Percentiles rank a stretch among this genome's conserved stretches.
phyloP scores from a whole-genome alignment of 139 green algal genomes.

The Klebsormidium nitens region DNA sequence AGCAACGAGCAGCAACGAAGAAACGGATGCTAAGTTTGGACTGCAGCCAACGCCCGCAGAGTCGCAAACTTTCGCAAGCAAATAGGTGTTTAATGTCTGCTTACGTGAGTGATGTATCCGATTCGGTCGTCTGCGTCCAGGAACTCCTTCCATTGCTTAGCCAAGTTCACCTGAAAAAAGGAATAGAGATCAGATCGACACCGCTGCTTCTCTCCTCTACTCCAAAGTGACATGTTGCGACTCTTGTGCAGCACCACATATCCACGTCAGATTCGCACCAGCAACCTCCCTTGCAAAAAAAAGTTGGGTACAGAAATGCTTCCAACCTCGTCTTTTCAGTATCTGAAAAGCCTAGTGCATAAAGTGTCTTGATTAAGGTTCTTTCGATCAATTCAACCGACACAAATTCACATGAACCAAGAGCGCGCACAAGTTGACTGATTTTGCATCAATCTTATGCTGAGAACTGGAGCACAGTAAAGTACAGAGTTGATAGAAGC shows the following conservation, averaged over 20 bases:
- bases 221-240: constrained; percentile 2
- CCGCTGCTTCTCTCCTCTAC: not conserved
- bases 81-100: constrained; percentile 15
- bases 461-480: no score
- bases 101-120: constrained; percentile 77
- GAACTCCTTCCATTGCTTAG: constrained; percentile 86
- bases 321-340: no score
- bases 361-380: no score
- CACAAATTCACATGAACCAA: no score
- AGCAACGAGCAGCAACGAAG: constrained; percentile 3
- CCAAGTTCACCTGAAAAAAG: constrained; percentile 47
- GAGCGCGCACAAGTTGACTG: no score
- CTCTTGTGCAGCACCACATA: not conserved
- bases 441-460: no score
- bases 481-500: no score
- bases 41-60: not conserved
- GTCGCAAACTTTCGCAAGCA: not conserved
- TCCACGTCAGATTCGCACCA: constrained; percentile 5
- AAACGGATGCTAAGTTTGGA: not conserved
- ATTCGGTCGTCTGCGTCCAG: constrained; percentile 77
- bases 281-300: constrained; percentile 4
- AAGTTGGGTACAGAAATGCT: not conserved
- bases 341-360: no score
- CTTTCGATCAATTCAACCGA: no score
- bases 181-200: not conserved